Conservation (phyloP, 2,329 filamentous ascomycete species). For the Pleochaeta shiraiana region DNA sequence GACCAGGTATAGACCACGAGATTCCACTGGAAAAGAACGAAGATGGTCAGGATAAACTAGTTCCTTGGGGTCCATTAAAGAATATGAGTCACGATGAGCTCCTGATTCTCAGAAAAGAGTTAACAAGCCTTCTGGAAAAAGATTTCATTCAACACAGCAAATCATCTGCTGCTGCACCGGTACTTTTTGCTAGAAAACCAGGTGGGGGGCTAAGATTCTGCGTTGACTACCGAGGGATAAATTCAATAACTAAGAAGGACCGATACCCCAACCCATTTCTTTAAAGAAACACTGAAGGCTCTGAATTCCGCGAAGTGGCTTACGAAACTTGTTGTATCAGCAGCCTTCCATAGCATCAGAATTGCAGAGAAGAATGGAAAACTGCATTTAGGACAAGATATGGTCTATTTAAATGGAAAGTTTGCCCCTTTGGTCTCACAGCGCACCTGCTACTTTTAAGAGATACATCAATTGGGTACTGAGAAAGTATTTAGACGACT, state of each 20-base stretch:
- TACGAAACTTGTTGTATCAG: not conserved
- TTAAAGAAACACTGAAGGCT: not conserved
- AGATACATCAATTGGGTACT: not conserved
- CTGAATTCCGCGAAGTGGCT: not conserved
- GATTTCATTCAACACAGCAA: not conserved
- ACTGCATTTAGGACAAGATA: not conserved
- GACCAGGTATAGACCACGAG: no score
- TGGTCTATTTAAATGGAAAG: conserved; percentile 3
- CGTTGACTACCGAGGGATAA: not conserved
- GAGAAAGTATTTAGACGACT: not conserved
- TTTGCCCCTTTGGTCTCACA: conserved; percentile 5
- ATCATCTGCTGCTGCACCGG: not conserved
- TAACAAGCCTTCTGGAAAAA: not conserved
- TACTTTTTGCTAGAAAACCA: not conserved
- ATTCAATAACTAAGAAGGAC: not conserved
- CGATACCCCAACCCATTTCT: not conserved
- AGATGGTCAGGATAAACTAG: not conserved
- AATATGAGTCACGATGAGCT: not conserved
- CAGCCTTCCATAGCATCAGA: not conserved
- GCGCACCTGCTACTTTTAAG: conserved; percentile 5
- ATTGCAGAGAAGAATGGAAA: conserved; percentile 3
- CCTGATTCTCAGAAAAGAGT: not conserved
- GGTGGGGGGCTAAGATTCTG: no score
- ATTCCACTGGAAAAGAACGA: not conserved
- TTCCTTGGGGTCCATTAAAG: not conserved